Conservation (phyloP, 805 yeast species). For the Phaffomyces opuntiae region DNA sequence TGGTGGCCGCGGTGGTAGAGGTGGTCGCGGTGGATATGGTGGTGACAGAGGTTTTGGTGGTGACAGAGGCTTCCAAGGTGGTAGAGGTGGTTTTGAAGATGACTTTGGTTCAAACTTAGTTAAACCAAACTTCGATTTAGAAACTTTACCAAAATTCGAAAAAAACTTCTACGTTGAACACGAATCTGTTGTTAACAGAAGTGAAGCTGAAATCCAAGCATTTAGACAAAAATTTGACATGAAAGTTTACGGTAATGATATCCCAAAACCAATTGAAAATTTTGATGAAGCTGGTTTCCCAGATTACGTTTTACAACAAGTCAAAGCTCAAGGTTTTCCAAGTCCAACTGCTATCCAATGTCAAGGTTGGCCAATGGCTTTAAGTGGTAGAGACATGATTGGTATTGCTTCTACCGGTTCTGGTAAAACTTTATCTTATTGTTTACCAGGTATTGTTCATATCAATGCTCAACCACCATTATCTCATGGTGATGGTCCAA, state of each 20-base stretch:
- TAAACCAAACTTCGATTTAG: conserved; percentile 78
- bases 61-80: conserved; percentile 26
- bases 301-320: conserved; percentile 82
- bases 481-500: conserved; percentile 94
- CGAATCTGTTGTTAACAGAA: conserved; percentile 66
- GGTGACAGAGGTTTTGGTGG: conserved; percentile 32
- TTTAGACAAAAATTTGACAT: conserved; percentile 84
- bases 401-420: conserved; percentile 99
- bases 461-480: conserved; percentile 96
- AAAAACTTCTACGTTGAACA: conserved; percentile 92
- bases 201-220: conserved; percentile 60
- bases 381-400: conserved; percentile 97
- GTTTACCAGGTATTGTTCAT: conserved; percentile 95
- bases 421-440: conserved; percentile 95
- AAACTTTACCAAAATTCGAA: conserved; percentile 78
- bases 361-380: conserved; percentile 99
- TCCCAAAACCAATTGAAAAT: conserved; percentile 88
- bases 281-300: conserved; percentile 99
- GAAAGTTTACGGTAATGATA: conserved; percentile 75
- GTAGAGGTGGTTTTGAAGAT: conserved; percentile 28
- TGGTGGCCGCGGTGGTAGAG: conserved; percentile 22
- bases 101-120: conserved; percentile 49
- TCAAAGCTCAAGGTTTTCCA: conserved; percentile 86
- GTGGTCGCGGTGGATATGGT: conserved; percentile 17
- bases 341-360: conserved; percentile 95